Evolutionary conservation across 2,329 filamentous ascomycete genomes (phyloP).

Genomic region (Pseudogymnoascus sp.): DNA sequence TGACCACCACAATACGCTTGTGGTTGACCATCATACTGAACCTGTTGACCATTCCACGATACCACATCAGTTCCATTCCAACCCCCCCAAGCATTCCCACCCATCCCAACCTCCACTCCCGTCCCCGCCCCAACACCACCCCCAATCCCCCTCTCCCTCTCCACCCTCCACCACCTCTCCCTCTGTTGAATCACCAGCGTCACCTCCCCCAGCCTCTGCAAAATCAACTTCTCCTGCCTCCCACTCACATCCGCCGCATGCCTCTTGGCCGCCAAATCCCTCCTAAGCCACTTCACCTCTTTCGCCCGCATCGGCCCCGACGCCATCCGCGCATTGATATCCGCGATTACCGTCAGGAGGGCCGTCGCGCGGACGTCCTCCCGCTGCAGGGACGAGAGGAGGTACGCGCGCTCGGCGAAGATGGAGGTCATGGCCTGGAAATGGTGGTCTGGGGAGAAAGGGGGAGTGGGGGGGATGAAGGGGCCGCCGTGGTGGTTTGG

Average conservation of each 20-base stretch:
- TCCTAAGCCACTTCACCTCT: not conserved
- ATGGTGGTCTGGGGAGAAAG: not conserved
- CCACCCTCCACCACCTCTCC: not conserved
- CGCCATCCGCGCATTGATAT: not conserved
- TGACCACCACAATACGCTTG: not conserved
- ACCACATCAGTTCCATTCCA: not conserved
- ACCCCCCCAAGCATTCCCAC: not conserved
- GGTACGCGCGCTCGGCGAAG: not conserved
- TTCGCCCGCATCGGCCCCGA: not conserved
- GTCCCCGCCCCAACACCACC: not conserved
- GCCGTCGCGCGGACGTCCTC: not conserved
- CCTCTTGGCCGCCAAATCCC: not conserved
- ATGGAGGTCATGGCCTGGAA: not conserved
- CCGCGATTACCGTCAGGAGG: not conserved
- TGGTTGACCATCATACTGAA: not conserved
- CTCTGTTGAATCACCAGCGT: not conserved
- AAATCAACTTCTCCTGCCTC: not conserved
- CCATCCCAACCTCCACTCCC: not conserved
- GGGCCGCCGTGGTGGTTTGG: not conserved
- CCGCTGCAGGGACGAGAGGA: not conserved
- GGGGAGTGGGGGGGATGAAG: not conserved
- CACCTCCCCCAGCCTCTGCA: not conserved
- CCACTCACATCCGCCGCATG: not conserved
- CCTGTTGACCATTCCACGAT: not conserved
- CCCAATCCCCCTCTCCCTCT: not conserved